Evolutionary conservation across 2,329 filamentous ascomycete genomes (phyloP).

Genomic region (Teratosphaeria gauchensis): DNA sequence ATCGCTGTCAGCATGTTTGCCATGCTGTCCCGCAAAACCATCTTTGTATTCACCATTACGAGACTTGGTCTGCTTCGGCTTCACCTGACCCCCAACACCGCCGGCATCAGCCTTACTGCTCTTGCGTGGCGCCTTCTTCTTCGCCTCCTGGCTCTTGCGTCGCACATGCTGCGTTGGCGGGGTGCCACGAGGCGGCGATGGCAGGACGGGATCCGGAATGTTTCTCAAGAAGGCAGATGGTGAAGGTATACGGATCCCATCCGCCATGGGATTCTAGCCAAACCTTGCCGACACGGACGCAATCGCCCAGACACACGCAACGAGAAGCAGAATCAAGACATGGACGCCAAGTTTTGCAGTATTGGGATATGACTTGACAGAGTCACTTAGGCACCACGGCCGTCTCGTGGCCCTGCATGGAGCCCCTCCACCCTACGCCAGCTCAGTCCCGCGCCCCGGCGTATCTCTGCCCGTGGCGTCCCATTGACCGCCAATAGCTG

Average conservation of each 20-base stretch:
- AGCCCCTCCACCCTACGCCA: neutral
- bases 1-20: conserved; percentile 3
- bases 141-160: conserved; percentile 9
- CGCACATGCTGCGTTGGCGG: conserved; percentile 15
- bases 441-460: neutral
- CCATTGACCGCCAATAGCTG: conserved; percentile 5
- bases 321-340: neutral
- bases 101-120: conserved; percentile 5
- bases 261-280: conserved; percentile 31
- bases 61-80: conserved; percentile 65
- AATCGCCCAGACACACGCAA: neutral
- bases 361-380: conserved; percentile 5
- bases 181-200: conserved; percentile 9
- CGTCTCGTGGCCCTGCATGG: neutral
- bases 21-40: neutral
- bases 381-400: neutral
- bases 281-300: conserved; percentile 1
- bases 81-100: conserved; percentile 30
- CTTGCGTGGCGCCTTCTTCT: conserved; percentile 13
- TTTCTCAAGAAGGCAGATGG: conserved; percentile 45
- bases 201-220: conserved; percentile 12
- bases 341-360: conserved; percentile 4
- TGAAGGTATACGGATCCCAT: conserved; percentile 51
- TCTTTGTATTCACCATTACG: conserved; percentile 53
- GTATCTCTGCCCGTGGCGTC: neutral